These are phyloP conservation scores for Curvularia sp. DNA, from an alignment of 2,329 filamentous ascomycete species.

Conservation along the genomic window DNA sequence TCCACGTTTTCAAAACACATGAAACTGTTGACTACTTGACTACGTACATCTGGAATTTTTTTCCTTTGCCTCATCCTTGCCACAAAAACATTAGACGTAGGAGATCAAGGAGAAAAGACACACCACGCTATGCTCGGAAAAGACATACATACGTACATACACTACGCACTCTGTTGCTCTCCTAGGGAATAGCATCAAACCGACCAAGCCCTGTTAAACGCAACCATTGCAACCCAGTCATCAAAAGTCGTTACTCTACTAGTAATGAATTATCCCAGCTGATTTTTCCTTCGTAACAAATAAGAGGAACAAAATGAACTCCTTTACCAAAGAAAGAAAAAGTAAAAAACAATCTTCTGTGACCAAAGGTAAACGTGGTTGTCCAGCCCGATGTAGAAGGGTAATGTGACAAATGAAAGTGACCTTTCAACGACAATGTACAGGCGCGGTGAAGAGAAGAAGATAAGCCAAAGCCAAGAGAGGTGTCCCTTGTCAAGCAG, in stretches of 20 bases:
- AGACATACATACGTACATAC: slow-evolving; percentile 2
- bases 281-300: not conserved
- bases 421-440: slow-evolving; percentile 1
- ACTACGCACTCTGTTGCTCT: not conserved
- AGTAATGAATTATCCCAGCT: not conserved
- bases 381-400: not conserved
- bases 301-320: not conserved
- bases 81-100: too few relatives aligned
- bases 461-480: slow-evolving; percentile 2
- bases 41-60: too few relatives aligned
- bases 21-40: too few relatives aligned
- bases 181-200: not conserved
- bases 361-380: not conserved
- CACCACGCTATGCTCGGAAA: not conserved
- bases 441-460: slow-evolving; percentile 3
- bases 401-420: slow-evolving; percentile 3
- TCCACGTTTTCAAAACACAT: too few relatives aligned
- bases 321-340: not conserved
- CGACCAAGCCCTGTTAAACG: not conserved
- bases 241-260: not conserved
- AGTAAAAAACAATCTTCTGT: not conserved
- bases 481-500: not conserved
- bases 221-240: not conserved
- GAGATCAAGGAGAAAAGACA: not conserved
- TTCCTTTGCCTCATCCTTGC: too few relatives aligned